Conservation (phyloP, 1,284 basidiomycete genomes). For the Porogramme epimiltina region DNA sequence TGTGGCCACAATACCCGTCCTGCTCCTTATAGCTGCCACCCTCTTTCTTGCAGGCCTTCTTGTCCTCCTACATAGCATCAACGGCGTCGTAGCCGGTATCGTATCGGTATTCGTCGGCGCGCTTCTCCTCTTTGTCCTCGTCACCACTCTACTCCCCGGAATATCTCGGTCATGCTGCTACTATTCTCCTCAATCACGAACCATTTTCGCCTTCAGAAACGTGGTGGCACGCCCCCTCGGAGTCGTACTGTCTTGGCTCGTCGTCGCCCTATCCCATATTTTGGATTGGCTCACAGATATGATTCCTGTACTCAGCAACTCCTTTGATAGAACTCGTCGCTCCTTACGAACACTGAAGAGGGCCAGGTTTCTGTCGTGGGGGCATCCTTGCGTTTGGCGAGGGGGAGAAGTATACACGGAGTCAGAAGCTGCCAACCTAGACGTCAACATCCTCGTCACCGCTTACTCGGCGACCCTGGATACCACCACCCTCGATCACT, state of each 20-base stretch:
- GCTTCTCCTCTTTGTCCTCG: slow-evolving; percentile 3
- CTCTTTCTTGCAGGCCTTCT: slow-evolving; percentile 21
- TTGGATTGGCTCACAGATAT: background rate
- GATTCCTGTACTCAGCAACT: too few relatives aligned
- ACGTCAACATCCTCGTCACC: background rate
- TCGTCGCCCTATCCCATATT: background rate
- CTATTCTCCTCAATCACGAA: slow-evolving; percentile 12
- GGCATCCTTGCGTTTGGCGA: too few relatives aligned
- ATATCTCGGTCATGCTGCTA: slow-evolving; percentile 15
- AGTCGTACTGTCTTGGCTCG: background rate
- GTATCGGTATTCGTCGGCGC: slow-evolving; percentile 9
- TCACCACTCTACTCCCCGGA: slow-evolving; percentile 12
- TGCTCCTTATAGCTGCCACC: slow-evolving; percentile 15
- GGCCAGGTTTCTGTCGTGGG: too few relatives aligned
- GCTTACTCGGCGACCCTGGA: background rate
- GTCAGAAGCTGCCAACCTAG: background rate
- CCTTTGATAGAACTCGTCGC: too few relatives aligned
- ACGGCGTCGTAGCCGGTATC: slow-evolving; percentile 9
- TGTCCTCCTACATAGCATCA: slow-evolving; percentile 15
- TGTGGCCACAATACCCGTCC: slow-evolving; percentile 17
- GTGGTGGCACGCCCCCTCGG: background rate
- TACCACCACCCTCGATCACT: background rate
- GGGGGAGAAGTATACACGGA: background rate
- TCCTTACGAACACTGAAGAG: too few relatives aligned
- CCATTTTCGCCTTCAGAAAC: background rate